Evolutionary conservation across 1,284 basidiomycete genomes (phyloP).

Genomic region (Cutaneotrichosporon cavernicola): DNA sequence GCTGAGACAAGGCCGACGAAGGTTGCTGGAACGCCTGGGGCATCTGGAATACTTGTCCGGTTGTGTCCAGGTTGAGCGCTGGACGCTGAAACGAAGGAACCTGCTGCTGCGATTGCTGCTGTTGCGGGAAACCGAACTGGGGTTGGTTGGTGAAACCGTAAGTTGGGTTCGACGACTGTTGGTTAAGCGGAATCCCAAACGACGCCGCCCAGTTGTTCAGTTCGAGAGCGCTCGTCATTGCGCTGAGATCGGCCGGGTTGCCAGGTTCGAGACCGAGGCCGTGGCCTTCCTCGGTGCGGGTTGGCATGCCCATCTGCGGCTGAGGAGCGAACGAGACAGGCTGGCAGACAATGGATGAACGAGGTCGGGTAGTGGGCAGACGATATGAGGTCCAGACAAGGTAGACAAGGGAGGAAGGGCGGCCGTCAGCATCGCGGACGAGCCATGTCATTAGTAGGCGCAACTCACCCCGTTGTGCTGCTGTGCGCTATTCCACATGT

Average conservation of each 20-base stretch:
- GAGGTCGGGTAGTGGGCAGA: neutral
- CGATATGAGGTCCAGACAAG: neutral
- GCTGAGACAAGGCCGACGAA: slow-evolving; percentile 26
- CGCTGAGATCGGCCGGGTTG: slow-evolving; percentile 9
- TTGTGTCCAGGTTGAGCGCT: slow-evolving; percentile 32
- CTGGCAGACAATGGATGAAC: neutral
- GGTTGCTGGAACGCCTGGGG: slow-evolving; percentile 21
- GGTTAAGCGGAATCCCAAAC: neutral
- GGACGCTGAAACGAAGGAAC: slow-evolving; percentile 19
- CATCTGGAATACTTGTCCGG: slow-evolving; percentile 19
- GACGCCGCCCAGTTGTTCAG: neutral
- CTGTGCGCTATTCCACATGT: slow-evolving; percentile 20
- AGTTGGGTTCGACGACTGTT: neutral
- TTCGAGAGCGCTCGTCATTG: neutral
- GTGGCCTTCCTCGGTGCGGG: slow-evolving; percentile 14
- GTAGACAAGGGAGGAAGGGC: neutral
- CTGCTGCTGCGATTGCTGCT: neutral
- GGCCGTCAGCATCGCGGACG: neutral
- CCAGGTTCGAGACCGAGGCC: slow-evolving; percentile 23
- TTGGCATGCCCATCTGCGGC: slow-evolving; percentile 10
- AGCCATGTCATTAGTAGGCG: neutral
- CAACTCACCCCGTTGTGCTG: slow-evolving; percentile 18
- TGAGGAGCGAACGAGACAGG: slow-evolving; percentile 21
- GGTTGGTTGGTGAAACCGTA: slow-evolving; percentile 1
- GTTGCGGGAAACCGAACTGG: neutral